A percentile compares a stretch with the other conserved stretches of the same genome.
Conservation (phyloP, 768 basidiomycete species). For the Auriculariales sp. region DNA sequence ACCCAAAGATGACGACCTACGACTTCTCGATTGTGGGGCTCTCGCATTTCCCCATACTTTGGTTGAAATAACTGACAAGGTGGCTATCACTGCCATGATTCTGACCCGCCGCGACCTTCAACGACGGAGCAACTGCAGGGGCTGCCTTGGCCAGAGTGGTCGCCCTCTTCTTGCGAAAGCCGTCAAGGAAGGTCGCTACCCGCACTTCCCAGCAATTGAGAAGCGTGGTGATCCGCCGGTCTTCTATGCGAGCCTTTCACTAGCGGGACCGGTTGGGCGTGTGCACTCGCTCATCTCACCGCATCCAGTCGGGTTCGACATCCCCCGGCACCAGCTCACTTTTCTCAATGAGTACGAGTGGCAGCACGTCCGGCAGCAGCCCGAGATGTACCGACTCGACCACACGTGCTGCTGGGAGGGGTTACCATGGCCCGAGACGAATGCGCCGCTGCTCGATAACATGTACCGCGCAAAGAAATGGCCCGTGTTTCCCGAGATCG, state of each 20-base stretch:
- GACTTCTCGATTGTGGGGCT: background rate
- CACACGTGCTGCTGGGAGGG: background rate
- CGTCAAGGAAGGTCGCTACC: background rate
- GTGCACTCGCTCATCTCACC: background rate
- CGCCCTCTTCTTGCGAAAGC: background rate
- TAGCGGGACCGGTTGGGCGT: background rate
- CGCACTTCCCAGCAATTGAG: background rate
- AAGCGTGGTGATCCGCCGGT: background rate
- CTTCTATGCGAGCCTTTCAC: background rate
- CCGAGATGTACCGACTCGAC: background rate
- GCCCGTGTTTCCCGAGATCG: background rate
- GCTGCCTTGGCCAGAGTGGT: background rate
- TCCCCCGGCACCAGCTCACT: background rate
- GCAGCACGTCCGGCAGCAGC: background rate
- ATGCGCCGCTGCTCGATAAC: background rate
- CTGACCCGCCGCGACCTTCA: background rate
- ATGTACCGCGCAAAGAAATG: background rate
- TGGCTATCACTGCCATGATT: background rate
- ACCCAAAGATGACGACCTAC: background rate
- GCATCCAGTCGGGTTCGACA: background rate
- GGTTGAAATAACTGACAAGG: background rate
- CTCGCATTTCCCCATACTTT: background rate
- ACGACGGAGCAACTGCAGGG: background rate
- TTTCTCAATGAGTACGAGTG: background rate
- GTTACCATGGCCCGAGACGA: background rate